Conservation (phyloP, 495 filamentous ascomycete genomes). For the Evernia prunastri region DNA sequence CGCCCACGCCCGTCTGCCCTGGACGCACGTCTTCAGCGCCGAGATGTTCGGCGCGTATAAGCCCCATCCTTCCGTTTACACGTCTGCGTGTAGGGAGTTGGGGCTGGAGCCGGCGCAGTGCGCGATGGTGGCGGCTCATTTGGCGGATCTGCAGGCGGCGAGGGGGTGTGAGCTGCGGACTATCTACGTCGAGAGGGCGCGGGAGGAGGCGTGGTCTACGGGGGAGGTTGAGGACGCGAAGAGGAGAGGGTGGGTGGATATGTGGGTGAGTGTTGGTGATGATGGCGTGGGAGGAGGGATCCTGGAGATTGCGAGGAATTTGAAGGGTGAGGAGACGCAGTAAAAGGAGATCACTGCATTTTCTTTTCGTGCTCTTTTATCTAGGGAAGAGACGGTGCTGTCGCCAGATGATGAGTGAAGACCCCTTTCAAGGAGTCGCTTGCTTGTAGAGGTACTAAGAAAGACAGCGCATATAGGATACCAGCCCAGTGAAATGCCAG, state of each 20-base stretch:
- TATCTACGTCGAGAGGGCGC: conserved; percentile 65
- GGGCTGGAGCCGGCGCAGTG: conserved; percentile 54
- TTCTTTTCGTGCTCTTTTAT: background rate
- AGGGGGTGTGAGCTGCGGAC: conserved; percentile 57
- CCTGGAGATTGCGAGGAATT: conserved; percentile 8
- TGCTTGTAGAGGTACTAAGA: too few species aligned
- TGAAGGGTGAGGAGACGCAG: background rate
- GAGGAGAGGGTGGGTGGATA: conserved; percentile 55
- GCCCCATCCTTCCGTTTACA: conserved; percentile 60
- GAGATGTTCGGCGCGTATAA: conserved; percentile 76
- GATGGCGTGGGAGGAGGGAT: conserved; percentile 10
- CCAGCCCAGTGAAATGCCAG: too few species aligned
- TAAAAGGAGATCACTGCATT: background rate
- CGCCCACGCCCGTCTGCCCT: conserved; percentile 50
- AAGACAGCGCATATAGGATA: too few species aligned
- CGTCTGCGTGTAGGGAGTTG: conserved; percentile 55
- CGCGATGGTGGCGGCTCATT: conserved; percentile 73
- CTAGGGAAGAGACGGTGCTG: too few species aligned
- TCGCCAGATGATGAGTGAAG: too few species aligned
- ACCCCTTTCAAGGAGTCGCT: too few species aligned
- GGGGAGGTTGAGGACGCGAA: conserved; percentile 48
- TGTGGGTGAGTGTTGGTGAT: conserved; percentile 40
- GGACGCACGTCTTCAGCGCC: conserved; percentile 53
- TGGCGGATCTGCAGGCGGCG: conserved; percentile 61
- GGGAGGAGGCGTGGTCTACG: conserved; percentile 55